A percentile compares a stretch with the other conserved stretches of the same genome.
Evolutionary conservation across 345 rosid genomes (phyloP).

Genomic region (Brassica rapa): DNA sequence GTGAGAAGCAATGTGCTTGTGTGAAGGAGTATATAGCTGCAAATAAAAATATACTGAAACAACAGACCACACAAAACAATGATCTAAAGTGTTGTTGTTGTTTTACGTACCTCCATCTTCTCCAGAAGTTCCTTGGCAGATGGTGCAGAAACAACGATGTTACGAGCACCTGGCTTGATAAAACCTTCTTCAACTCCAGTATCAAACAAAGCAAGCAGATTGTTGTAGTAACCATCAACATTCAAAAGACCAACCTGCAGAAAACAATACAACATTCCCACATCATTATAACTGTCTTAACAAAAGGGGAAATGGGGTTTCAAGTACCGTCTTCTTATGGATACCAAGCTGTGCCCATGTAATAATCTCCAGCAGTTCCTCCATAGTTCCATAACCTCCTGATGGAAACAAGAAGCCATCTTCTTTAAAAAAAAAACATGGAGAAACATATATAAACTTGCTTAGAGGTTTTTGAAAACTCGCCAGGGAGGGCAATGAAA

Average conservation of each 20-base stretch:
- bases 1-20: conserved; percentile 70
- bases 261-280: neutral
- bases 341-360: conserved; percentile 98
- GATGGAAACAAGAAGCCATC: conserved; percentile 16
- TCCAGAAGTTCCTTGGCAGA: conserved; percentile 73
- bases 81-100: neutral
- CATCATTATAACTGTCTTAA: neutral
- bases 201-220: conserved; percentile 81
- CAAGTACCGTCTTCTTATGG: conserved; percentile 77
- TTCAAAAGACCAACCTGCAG: conserved; percentile 89
- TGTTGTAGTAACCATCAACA: conserved; percentile 89
- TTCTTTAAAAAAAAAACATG: neutral
- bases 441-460: neutral
- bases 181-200: conserved; percentile 91
- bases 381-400: conserved; percentile 99
- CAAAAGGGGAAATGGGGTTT: neutral
- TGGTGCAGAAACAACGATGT: conserved; percentile 79
- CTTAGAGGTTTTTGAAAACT: conserved; percentile 39
- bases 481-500: conserved; percentile 96
- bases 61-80: neutral
- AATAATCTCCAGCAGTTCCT: conserved; percentile 92
- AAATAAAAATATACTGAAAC: neutral
- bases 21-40: conserved; percentile 75
- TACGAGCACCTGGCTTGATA: conserved; percentile 80
- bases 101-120: neutral